Evolutionary conservation across 805 yeast species (phyloP).

Genomic region (Ogataea neopini): DNA sequence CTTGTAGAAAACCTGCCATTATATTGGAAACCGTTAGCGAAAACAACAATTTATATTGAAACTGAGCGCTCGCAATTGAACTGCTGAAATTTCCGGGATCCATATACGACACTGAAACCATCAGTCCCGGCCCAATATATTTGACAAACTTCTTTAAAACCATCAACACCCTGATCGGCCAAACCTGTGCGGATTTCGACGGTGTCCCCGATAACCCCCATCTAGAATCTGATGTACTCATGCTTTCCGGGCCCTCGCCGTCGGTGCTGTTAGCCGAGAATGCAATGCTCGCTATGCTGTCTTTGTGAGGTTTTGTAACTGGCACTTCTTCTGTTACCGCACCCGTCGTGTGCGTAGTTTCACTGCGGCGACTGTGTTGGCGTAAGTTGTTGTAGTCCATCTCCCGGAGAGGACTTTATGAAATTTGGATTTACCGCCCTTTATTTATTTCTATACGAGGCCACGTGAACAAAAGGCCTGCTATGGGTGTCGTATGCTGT

Average conservation of each 20-base stretch:
- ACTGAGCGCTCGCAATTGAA: slow-evolving; percentile 79
- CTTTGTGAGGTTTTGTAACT: background rate
- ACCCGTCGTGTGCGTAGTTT: background rate
- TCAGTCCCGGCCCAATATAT: slow-evolving; percentile 88
- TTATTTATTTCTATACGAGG: no score
- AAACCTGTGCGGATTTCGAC: no score
- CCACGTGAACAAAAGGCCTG: no score
- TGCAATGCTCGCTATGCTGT: slow-evolving; percentile 2
- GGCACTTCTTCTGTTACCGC: background rate
- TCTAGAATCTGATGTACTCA: slow-evolving; percentile 3
- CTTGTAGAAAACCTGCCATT: slow-evolving; percentile 84
- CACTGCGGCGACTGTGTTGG: background rate
- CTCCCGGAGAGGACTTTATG: slow-evolving; percentile 1
- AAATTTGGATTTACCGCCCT: slow-evolving; percentile 2
- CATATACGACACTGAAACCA: slow-evolving; percentile 95
- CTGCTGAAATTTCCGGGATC: slow-evolving; percentile 98
- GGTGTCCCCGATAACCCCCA: background rate
- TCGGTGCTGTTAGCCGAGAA: slow-evolving; percentile 1
- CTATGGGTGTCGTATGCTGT: background rate
- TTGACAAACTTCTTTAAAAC: slow-evolving; percentile 39
- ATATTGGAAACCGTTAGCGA: slow-evolving; percentile 77
- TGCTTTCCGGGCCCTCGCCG: background rate
- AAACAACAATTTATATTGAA: slow-evolving; percentile 75
- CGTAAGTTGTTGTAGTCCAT: slow-evolving; percentile 6
- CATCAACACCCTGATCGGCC: slow-evolving; percentile 11